These are phyloP conservation scores for Hypomyces perniciosus DNA, from an alignment of 2,329 filamentous ascomycete species.

Conservation along the genomic window DNA sequence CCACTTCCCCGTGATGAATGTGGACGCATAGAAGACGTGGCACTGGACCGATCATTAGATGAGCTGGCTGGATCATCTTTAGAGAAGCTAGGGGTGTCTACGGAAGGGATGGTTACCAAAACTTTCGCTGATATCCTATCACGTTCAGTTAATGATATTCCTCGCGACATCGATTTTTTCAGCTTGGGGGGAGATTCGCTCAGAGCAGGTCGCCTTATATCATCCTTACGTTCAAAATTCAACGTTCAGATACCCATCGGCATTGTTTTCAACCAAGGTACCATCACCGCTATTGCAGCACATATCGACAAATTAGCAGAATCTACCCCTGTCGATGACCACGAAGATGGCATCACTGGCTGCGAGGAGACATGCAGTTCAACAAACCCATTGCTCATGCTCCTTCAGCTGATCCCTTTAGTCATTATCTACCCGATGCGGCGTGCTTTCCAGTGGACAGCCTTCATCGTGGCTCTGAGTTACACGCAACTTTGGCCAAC, in stretches of 20 bases:
- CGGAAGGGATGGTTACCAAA: slow-evolving; percentile 34
- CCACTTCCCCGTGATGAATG: slow-evolving; percentile 28
- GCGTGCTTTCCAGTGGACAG: slow-evolving; percentile 45
- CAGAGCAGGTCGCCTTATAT: slow-evolving; percentile 46
- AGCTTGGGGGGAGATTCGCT: slow-evolving; percentile 49
- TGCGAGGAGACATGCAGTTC: slow-evolving; percentile 41
- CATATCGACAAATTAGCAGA: slow-evolving; percentile 30
- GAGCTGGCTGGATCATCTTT: slow-evolving; percentile 19
- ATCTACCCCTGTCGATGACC: slow-evolving; percentile 1
- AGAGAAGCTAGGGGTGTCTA: slow-evolving; percentile 19
- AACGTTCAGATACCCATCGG: slow-evolving; percentile 44
- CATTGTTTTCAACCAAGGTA: slow-evolving; percentile 44
- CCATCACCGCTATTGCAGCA: slow-evolving; percentile 34
- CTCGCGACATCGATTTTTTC: slow-evolving; percentile 43
- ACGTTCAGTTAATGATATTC: slow-evolving; percentile 33
- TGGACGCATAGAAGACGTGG: slow-evolving; percentile 29
- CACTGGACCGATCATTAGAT: slow-evolving; percentile 29
- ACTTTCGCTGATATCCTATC: slow-evolving; percentile 42
- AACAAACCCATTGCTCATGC: slow-evolving; percentile 41
- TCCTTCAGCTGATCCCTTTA: slow-evolving; percentile 46
- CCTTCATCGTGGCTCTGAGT: slow-evolving; percentile 43
- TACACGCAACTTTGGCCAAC: slow-evolving; percentile 36
- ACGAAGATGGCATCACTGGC: slow-evolving; percentile 22
- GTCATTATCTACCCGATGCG: slow-evolving; percentile 44
- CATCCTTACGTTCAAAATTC: slow-evolving; percentile 44